Evolutionary conservation across 192 early-diverging fungal genomes (phyloP).

Genomic region (Backusella sp.): DNA sequence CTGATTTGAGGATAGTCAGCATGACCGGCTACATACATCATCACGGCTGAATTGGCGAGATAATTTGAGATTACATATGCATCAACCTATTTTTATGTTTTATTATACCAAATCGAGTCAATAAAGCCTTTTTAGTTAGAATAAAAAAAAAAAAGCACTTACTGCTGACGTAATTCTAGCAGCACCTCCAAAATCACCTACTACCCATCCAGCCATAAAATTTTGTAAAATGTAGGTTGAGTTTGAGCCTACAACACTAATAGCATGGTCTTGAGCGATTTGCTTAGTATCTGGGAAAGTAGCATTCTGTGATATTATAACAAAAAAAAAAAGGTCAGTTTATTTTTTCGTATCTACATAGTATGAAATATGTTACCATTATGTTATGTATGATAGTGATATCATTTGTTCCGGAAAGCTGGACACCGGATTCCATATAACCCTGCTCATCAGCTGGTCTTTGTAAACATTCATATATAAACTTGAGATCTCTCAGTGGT

Average conservation of each 20-base stretch:
- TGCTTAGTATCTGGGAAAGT: conserved; percentile 23
- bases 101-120: background rate
- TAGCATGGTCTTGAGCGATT: conserved; percentile 26
- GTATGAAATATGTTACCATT: background rate
- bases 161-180: conserved; percentile 30
- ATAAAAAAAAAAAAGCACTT: background rate
- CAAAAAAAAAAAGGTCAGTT: too few species aligned
- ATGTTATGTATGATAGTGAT: conserved; percentile 29
- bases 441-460: conserved; percentile 19
- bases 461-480: conserved; percentile 6
- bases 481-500: background rate
- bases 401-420: conserved; percentile 18
- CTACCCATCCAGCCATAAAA: conserved; percentile 28
- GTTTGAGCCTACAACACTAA: conserved; percentile 25
- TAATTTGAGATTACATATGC: conserved; percentile 25
- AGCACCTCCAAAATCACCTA: conserved; percentile 30
- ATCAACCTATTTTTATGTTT: conserved; percentile 16
- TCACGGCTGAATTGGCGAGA: conserved; percentile 28
- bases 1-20: conserved; percentile 23
- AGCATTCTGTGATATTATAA: conserved; percentile 20
- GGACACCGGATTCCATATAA: conserved; percentile 25
- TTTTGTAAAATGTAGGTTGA: conserved; percentile 29
- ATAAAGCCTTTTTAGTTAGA: background rate
- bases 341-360: background rate
- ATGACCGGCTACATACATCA: conserved; percentile 30